phyloP scores from a whole-genome alignment of 768 basidiomycete genomes.

The Hygrophorus pudorinus region DNA sequence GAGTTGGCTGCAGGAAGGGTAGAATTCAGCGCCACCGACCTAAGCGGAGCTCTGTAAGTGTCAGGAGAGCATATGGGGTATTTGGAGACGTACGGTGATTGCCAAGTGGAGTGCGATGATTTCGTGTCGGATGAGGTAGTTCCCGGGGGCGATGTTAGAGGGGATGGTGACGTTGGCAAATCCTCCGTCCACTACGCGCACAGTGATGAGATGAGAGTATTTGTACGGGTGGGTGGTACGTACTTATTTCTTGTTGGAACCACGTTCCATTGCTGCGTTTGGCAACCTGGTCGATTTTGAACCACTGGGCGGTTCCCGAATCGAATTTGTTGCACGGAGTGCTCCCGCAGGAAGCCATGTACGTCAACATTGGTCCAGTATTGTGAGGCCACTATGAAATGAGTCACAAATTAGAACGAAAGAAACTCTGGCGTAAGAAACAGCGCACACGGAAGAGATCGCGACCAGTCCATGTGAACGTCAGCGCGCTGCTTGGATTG shows the following conservation, averaged over 20 bases:
- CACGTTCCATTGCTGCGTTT: too few relatives aligned
- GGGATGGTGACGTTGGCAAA: constrained; percentile 23
- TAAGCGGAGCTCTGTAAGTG: too few relatives aligned
- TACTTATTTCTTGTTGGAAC: too few relatives aligned
- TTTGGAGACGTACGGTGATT: too few relatives aligned
- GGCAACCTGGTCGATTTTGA: constrained; percentile 40
- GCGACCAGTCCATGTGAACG: constrained; percentile 47
- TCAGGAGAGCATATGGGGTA: too few relatives aligned
- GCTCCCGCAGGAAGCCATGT: constrained; percentile 55
- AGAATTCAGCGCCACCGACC: too few relatives aligned
- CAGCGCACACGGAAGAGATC: constrained; percentile 24
- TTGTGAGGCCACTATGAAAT: constrained; percentile 29
- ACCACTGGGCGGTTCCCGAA: constrained; percentile 51
- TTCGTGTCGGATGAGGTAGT: too few relatives aligned
- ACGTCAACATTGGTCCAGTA: constrained; percentile 59
- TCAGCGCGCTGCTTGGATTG: constrained; percentile 46
- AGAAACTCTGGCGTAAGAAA: too few relatives aligned
- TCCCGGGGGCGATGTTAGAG: too few relatives aligned
- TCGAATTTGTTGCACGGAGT: constrained; percentile 53
- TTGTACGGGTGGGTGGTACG: constrained; percentile 16
- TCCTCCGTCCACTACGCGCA: constrained; percentile 26
- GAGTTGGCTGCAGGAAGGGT: constrained; percentile 40
- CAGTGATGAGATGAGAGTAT: too few relatives aligned
- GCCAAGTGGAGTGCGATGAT: too few relatives aligned
- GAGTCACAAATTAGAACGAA: neutral